Evolutionary conservation across 1,139 yeast genomes (phyloP), one percentile per base, ranked within the genome.

Genomic region (Scheffersomyces lignicola): DNA sequence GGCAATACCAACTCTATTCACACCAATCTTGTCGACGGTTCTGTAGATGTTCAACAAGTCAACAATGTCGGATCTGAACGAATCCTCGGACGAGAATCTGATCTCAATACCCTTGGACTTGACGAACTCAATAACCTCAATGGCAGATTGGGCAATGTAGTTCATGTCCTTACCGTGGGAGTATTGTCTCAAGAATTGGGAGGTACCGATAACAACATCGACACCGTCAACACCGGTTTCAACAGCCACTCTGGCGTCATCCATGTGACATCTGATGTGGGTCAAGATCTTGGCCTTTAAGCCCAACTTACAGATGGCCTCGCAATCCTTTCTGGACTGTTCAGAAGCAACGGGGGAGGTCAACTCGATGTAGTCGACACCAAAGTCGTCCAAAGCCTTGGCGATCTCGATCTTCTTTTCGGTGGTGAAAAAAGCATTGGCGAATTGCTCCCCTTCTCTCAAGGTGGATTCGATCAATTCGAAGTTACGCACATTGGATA

Each of bases 101-200:
- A 92, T 90, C 70, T 92, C 97, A 47, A 92, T 90, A 48, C 96
- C 96, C 70, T 92, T 92, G 40, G 95, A 83, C 77, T 92, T 92
- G 71, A 92, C 97, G 59, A 83, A 92, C 69, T 92, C 97, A 60
- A 92, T 92, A 43, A 92, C 98, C 67, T 92, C 97, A 48, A 92
- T 77, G 31, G 98, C 98, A 54, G 87, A 75, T 73, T 92, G 86
- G 56, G 97, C 96, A 63, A 92, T 92, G 72, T 92, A 92, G 65
- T 87, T 85, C 97, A 92, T 92, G 69, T 92, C 98, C 75, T 92
- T 92, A 60, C 98, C 98, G 62, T 92, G 97, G 14, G 96, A 86
- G 64, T 80, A 90, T 65, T 90, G 85, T 69, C 97, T 83, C 56
- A 92, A 74, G 63, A 89, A 92, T 63, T 87, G 96, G 13, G 97